Evolutionary conservation across 352 stramenopile genomes (phyloP).

Genomic region (Pythium sukuiense): DNA sequence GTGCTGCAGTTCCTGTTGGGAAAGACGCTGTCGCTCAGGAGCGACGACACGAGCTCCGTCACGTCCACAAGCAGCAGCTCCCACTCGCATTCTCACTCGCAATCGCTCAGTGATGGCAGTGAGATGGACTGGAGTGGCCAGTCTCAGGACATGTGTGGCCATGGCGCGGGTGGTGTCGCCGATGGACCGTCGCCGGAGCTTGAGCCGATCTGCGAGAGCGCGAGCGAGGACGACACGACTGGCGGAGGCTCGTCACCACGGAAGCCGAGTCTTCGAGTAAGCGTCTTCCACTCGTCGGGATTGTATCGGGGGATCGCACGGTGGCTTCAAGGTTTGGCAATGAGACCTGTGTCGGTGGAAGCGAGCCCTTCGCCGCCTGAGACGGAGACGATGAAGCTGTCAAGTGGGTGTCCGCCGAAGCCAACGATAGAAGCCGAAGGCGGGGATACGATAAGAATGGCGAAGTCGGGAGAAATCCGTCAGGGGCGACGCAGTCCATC

Average conservation of each 20-base stretch:
- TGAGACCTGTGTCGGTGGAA: neutral
- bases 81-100: constrained; percentile 7
- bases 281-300: neutral
- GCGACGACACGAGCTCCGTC: constrained; percentile 12
- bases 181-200: neutral
- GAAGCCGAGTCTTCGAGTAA: neutral
- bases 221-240: neutral
- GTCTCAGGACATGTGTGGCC: neutral
- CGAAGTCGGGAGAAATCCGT: neutral
- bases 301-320: neutral
- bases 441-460: neutral
- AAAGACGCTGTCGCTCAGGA: constrained; percentile 16
- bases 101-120: constrained; percentile 16
- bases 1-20: constrained; percentile 36
- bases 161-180: neutral
- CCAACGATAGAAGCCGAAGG: constrained; percentile 10
- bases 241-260: neutral
- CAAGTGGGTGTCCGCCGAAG: neutral
- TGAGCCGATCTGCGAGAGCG: neutral
- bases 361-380: neutral
- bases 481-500: neutral
- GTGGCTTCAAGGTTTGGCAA: neutral
- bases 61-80: constrained; percentile 10
- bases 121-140: neutral
- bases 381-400: neutral